Base-by-base conservation (phyloP, 2,329 filamentous ascomycete species). In the Acarospora socialis region DNA sequence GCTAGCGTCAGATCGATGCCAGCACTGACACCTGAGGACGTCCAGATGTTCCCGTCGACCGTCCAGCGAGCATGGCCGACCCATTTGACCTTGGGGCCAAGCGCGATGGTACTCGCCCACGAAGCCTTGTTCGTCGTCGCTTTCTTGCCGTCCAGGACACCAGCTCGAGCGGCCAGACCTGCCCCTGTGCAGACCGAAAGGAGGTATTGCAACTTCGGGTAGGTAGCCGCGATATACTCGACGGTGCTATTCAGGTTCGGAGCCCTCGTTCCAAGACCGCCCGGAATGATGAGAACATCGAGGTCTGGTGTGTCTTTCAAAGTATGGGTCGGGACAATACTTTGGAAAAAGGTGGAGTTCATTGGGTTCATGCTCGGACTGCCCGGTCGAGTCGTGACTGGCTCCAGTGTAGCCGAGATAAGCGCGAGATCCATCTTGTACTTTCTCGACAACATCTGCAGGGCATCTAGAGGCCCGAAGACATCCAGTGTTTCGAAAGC, bases 61-160 rank as follows among this genome's bases (percentile, higher is more conserved):
- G 77, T 68, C 68, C 72, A 81, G 21, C 77, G 60, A 13, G 76
- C 76, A 17, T 62, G 59, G 0, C 59, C 52, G 16, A 74, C 60
- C 76, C 76, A 81, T 1, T 67, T 50, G 0, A 75, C 69, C 1
- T 60, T 53, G 0, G 63, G 59, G 0, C 67, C 61, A 32, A 61
- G 52, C 1, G 54, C 47, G 2, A 54, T 65, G 6, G 69, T 63
- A 40, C 51, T 51, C 5, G 52, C 50, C 59, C 67, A 80, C 0
- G 62, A 59, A 5, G 51, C 51, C 52, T 81, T 81, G 47, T 81
- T 81, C n/a, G 70, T 76, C 3, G 77, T 81, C 3, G 73, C 77
- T 9, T 60, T 54, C 38, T 55, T 59, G 0, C 70, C 68, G 37
- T 79, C 63, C 18, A 82, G 48, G 2, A 78, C 50, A 0, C 76